Base-by-base conservation (phyloP, 257 asterid species). In the Solanum tarapatanum region DNA sequence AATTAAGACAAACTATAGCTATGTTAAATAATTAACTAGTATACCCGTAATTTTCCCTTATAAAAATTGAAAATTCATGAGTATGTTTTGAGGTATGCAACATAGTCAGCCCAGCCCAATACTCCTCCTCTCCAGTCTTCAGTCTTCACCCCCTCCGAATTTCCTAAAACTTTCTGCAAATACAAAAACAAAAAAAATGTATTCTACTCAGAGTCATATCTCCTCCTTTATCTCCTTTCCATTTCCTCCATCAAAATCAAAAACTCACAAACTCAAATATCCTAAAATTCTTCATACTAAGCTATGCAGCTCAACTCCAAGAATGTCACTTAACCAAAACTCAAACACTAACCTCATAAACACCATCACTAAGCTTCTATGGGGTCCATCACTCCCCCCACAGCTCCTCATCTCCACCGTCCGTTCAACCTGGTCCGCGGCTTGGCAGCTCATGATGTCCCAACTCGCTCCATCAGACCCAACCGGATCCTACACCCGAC, bases 361-460 rank as follows among this genome's bases (percentile, higher is more conserved):
- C 87, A 55, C 95, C 88, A 80, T 97, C 77, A 91, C 98, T 11
- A 94, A 93, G 66, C 96, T 97, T 88, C 94, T 95, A 5, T 95
- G 98, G 98, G 98, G 98, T 86, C 88, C 87, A 16, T 93, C 99
- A 85, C 98, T 95, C 85, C 99, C 99, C 2, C 99, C 99, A 60
- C 93, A 93, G 86, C 93, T 94, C 88, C 96, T 95, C 92, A 92
- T 97, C 93, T 93, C 99, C 94, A 90, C 98, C 93, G 99, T 97
- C 91, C 98, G 98, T 86, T 84, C 95, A 88, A 87, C 98, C 89
- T 97, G 99, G 99, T 94, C 96, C 89, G 58, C 96, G 90, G 91
- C 91, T 82, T 97, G 99, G 99, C 98, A 94, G 55, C 93, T 97
- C 90, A 94, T 97, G 98, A 97, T 97, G 99, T 94, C 97, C 90